These are phyloP conservation scores for Sisymbrium altissimum DNA, from an alignment of 345 rosid genomes.

Conservation along the genomic window DNA sequence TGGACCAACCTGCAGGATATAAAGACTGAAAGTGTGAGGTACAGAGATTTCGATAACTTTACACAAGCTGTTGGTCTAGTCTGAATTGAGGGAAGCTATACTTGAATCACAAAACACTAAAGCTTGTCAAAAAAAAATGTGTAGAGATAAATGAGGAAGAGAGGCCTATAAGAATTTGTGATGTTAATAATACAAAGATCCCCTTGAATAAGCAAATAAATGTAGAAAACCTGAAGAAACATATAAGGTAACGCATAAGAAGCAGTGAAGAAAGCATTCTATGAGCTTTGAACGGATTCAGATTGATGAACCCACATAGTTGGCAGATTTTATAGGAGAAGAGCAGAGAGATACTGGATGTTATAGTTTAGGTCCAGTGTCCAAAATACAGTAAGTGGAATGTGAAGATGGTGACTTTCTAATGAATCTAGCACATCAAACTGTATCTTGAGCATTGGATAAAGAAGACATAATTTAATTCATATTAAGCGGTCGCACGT, in stretches of 20 bases:
- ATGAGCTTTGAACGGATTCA: not conserved
- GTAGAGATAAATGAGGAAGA: not conserved
- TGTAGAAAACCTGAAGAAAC: not conserved
- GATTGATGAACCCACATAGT: not conserved
- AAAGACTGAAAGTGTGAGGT: not conserved
- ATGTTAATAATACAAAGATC: not conserved
- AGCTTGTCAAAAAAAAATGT: not conserved
- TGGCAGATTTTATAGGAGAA: not conserved
- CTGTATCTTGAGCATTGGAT: not conserved
- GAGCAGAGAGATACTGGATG: not conserved
- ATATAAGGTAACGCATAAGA: not conserved
- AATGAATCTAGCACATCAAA: not conserved
- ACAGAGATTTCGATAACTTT: not conserved
- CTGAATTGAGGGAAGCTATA: not conserved
- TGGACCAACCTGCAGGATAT: constrained; percentile 56
- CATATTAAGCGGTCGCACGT: not conserved
- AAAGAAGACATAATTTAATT: not conserved
- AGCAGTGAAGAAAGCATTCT: not conserved
- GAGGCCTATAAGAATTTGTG: not conserved
- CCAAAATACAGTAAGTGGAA: not conserved
- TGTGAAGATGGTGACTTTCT: not conserved
- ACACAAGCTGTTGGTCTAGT: constrained; percentile 1
- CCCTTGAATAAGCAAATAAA: not conserved
- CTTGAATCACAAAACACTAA: not conserved
- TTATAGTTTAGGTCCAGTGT: not conserved